Base-by-base conservation (phyloP, 2,329 filamentous ascomycete species). In the Colletotrichum graminicola region DNA sequence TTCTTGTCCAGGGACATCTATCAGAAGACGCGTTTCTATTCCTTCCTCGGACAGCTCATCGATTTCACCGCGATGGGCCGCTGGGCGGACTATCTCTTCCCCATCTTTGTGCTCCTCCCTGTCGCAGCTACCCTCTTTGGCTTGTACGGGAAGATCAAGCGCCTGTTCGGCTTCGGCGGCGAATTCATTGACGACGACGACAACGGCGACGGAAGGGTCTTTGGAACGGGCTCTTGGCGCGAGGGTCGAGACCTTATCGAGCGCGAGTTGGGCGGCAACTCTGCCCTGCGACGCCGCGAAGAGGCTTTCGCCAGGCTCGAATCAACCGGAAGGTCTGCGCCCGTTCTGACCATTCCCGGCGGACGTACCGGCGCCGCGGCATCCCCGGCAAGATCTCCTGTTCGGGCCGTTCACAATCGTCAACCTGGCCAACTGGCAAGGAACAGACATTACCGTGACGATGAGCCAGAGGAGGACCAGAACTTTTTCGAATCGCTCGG, bases 191-290 rank as follows among this genome's bases (percentile, higher is more conserved):
- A 94, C 45, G 93, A 95, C 49, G 92, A 92, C 18, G 90, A 92
- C 16, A 88, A 90, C 26, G 90, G 91, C 34, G 89, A 89, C 61
- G 84, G 86, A 8, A 85, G 85, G 3, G 89, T 88, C 3, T 94
- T 92, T 74, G 94, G 94, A 18, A 91, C 91, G 0, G 94, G 93
- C 1, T 92, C 92, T 1, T 98, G 95, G 96, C 90, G 95, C 57
- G 96, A 98, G 82, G 96, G 96, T 3, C 89, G 94, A 62, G 92
- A 95, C 61, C 87, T 99, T 36, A 97, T 99, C 73, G 94, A 97
- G 74, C 90, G 94, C 36, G 96, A 98, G 78, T 81, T 95, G 10
- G 90, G 91, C 71, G 92, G 92, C 18, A 88, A 86, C 45, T 87
- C 88, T 3, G 85, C 87, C 52, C 82, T 87, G 60, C 83, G 85